phyloP scores from a whole-genome alignment of 768 basidiomycete species.

The Termitomyces titanicus region DNA sequence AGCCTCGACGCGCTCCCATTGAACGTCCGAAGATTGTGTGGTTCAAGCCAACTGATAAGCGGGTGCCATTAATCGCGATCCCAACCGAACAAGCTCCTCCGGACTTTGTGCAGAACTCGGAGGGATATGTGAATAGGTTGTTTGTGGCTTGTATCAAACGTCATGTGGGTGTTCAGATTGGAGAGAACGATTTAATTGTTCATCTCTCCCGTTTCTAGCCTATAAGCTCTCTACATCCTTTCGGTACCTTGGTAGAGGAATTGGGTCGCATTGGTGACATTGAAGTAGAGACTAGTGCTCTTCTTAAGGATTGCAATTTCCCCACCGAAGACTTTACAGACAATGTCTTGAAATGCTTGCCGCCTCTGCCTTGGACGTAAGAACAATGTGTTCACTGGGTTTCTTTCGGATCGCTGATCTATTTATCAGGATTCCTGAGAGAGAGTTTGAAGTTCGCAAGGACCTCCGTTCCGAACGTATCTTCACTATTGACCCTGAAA shows the following conservation, averaged over 20 bases:
- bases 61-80: slow-evolving; percentile 97
- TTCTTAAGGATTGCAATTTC: slow-evolving; percentile 99
- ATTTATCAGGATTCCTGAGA: slow-evolving; percentile 71
- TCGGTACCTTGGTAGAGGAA: slow-evolving; percentile 97
- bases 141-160: slow-evolving; percentile 99
- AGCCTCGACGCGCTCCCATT: slow-evolving; percentile 71
- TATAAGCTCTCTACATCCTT: slow-evolving; percentile 96
- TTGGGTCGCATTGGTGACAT: slow-evolving; percentile 98
- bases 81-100: slow-evolving; percentile 97
- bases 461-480: slow-evolving; percentile 83
- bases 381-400: slow-evolving; percentile 23
- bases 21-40: slow-evolving; percentile 99
- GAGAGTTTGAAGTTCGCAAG: slow-evolving; percentile 82
- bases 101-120: slow-evolving; percentile 94
- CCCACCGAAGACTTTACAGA: slow-evolving; percentile 97
- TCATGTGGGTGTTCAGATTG: slow-evolving; percentile 58
- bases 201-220: slow-evolving; percentile 43
- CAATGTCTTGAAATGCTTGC: slow-evolving; percentile 91
- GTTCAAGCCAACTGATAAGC: slow-evolving; percentile 99
- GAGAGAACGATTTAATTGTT: slow-evolving; percentile 8
- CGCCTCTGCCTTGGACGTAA: slow-evolving; percentile 92
- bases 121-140: slow-evolving; percentile 82
- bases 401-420: slow-evolving; percentile 8
- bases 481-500: slow-evolving; percentile 91
- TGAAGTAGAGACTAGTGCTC: slow-evolving; percentile 95